A percentile compares a stretch with the other conserved stretches of the same genome.
phyloP scores from a whole-genome alignment of 495 filamentous ascomycete species.

The Glonium stellatum region DNA sequence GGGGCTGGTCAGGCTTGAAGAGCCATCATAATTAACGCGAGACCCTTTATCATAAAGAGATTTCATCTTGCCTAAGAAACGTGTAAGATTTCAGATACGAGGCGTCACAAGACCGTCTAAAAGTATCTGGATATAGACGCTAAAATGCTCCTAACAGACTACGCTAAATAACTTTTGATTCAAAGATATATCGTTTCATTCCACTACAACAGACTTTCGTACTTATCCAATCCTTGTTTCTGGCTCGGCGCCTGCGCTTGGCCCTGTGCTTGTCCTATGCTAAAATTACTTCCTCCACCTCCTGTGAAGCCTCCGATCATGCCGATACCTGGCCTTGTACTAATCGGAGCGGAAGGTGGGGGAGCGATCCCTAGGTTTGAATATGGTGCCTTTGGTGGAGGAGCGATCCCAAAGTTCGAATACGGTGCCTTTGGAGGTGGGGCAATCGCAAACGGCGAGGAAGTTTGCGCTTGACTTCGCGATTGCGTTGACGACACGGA shows the following conservation, averaged over 20 bases:
- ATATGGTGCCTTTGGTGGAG: conserved; percentile 12
- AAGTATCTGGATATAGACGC: no score
- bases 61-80: no score
- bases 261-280: background rate
- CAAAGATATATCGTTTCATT: no score
- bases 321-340: conserved; percentile 3
- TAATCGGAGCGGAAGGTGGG: conserved; percentile 14
- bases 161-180: no score
- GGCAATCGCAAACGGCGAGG: conserved; percentile 19
- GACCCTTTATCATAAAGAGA: no score
- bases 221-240: conserved; percentile 65
- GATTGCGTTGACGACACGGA: conserved; percentile 10
- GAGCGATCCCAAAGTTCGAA: conserved; percentile 22
- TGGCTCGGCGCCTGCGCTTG: conserved; percentile 34
- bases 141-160: no score
- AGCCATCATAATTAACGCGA: no score
- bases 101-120: no score
- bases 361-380: conserved; percentile 22
- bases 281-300: conserved; percentile 26
- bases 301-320: conserved; percentile 11
- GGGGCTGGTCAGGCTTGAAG: no score
- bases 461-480: conserved; percentile 10
- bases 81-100: no score
- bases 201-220: conserved; percentile 64
- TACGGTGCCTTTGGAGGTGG: conserved; percentile 13